Evolutionary conservation across 768 basidiomycete genomes (phyloP), one percentile per base, ranked within the genome.

Genomic region (Pleurotus citrinopileatus): DNA sequence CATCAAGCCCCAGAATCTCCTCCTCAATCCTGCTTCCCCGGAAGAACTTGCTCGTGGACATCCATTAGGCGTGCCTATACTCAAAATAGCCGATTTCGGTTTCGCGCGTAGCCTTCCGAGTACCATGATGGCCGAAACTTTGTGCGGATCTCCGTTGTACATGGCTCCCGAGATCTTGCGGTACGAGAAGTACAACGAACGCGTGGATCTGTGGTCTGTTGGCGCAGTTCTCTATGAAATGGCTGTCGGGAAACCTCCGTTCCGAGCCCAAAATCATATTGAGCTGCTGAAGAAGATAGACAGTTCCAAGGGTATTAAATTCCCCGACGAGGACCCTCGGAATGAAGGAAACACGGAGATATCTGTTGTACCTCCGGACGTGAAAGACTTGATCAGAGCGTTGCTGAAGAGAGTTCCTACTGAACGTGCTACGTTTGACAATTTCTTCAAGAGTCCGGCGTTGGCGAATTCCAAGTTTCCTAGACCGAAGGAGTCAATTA

Each of bases 161-260:
- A 99, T 98, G 97, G 97, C 97, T 0, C 97, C 97, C 0, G 97
- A 99, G 70, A 98, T 99, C 62, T 74, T 99, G 9, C 84, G 91
- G 13, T 97, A 97, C 67, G 89, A 98, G 72, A 95, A 95, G 66
- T 98, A 99, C 69, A 94, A 97, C 67, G 95, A 95, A 17, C 96
- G 94, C 67, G 97, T 92, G 9, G 97, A 99, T 66, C 78, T 99
- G 1, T 99, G 97, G 97, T 95, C 93, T 26, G 94, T 98, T 43
- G 97, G 97, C 4, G 93, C 97, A 0, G 95, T 99, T 20, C 73
- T 98, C 2, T 99, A 86, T 71, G 97, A 99, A 69, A 98, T 97
- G 88, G 78, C 84, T 15, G 90, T 93, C 27, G 97, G 95, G 2
- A 86, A 85, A 61, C 91, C 97, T 1, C 97, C 97, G 0, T 99